Conservation (phyloP, 306 rosid species). For the Vachellia pachyceras region DNA sequence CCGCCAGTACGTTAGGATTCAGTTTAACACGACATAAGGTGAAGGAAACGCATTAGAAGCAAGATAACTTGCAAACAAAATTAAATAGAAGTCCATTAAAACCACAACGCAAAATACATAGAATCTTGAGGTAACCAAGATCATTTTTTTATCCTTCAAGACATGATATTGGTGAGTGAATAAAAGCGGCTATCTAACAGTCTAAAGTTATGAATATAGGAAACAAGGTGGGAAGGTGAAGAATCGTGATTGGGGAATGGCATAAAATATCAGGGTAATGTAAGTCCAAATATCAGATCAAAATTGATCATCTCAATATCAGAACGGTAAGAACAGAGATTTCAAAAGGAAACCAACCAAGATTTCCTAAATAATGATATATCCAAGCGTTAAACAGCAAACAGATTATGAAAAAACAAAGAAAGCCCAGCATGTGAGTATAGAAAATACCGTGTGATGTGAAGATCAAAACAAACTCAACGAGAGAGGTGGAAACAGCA, state of each 20-base stretch:
- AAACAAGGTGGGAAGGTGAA: neutral
- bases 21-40: conserved; percentile 5
- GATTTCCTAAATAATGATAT: neutral
- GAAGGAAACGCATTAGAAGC: conserved; percentile 18
- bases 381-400: neutral
- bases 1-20: neutral
- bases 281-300: neutral
- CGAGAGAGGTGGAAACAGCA: conserved; percentile 10
- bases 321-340: neutral
- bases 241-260: neutral
- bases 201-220: neutral
- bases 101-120: neutral
- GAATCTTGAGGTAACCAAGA: neutral
- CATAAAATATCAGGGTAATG: neutral
- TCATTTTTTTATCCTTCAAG: neutral
- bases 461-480: neutral
- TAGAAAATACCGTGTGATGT: neutral
- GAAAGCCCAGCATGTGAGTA: neutral
- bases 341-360: neutral
- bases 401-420: neutral
- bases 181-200: too few relatives aligned
- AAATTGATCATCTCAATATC: neutral
- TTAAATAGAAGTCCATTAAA: conserved; percentile 6
- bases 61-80: neutral
- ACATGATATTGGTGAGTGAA: neutral